Evolutionary conservation across 352 stramenopile genomes (phyloP).

Genomic region (Phytopythium vexans): DNA sequence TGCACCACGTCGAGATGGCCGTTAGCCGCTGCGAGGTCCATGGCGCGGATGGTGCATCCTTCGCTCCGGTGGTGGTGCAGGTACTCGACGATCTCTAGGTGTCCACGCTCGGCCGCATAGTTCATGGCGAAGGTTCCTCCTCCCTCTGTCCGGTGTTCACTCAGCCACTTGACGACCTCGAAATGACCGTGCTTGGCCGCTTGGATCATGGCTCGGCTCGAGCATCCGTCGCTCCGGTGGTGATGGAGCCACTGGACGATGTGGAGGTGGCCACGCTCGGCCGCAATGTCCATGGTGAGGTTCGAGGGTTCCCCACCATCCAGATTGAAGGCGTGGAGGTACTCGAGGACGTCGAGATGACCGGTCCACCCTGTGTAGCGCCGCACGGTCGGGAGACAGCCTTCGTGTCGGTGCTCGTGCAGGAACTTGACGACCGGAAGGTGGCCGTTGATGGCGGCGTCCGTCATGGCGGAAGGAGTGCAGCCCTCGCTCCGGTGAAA

Average conservation of each 20-base stretch:
- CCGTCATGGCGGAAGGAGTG: constrained; percentile 18
- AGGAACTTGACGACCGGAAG: constrained; percentile 20
- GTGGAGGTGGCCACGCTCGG: constrained; percentile 14
- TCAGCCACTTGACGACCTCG: constrained; percentile 19
- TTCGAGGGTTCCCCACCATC: background rate
- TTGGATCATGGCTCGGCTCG: constrained; percentile 13
- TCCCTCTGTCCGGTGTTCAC: constrained; percentile 16
- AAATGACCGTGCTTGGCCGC: constrained; percentile 18
- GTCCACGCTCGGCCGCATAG: constrained; percentile 14
- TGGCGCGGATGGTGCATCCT: constrained; percentile 24
- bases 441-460: constrained; percentile 18
- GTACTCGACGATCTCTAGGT: constrained; percentile 21
- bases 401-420: constrained; percentile 4
- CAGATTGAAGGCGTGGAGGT: too few relatives aligned
- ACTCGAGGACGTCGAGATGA: too few relatives aligned
- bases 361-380: too few relatives aligned
- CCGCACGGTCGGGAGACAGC: too few relatives aligned
- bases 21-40: constrained; percentile 23
- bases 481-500: constrained; percentile 11
- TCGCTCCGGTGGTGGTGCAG: constrained; percentile 14
- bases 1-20: constrained; percentile 21
- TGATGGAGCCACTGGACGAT: constrained; percentile 26
- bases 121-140: constrained; percentile 15
- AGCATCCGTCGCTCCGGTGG: constrained; percentile 15
- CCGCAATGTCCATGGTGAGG: constrained; percentile 16